phyloP scores from a whole-genome alignment of 768 basidiomycete genomes.

The Lentinus brumalis region DNA sequence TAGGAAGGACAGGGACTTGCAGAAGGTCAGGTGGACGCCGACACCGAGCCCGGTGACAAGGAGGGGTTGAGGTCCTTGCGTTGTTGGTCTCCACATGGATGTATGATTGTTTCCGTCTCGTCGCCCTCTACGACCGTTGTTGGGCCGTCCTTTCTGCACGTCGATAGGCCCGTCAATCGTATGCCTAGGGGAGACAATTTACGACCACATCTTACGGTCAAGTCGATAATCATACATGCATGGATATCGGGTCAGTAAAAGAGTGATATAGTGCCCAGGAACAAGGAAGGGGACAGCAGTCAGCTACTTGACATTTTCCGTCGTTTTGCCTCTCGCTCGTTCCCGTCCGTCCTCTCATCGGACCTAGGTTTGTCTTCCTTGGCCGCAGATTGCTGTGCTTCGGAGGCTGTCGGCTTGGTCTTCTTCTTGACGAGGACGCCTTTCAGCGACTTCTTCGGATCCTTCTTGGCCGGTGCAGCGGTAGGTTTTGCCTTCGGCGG shows the following conservation, averaged over 20 bases:
- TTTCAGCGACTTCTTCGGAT: slow-evolving; percentile 67
- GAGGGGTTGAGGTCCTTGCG: slow-evolving; percentile 18
- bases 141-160: no score
- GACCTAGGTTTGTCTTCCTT: slow-evolving; percentile 20
- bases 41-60: slow-evolving; percentile 57
- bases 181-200: no score
- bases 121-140: not conserved
- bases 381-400: slow-evolving; percentile 5
- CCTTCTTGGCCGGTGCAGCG: slow-evolving; percentile 52
- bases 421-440: slow-evolving; percentile 84
- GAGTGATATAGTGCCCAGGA: not conserved
- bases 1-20: slow-evolving; percentile 63
- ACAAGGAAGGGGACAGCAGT: not conserved
- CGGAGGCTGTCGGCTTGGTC: slow-evolving; percentile 39
- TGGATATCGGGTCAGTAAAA: not conserved
- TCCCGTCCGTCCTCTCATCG: slow-evolving; percentile 9
- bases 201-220: not conserved
- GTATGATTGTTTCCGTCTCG: not conserved
- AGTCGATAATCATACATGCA: not conserved
- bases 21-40: slow-evolving; percentile 76
- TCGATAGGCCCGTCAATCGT: no score
- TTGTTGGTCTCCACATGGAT: not conserved
- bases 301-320: slow-evolving; percentile 49
- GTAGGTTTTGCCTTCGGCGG: slow-evolving; percentile 25
- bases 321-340: slow-evolving; percentile 54